Conservation (phyloP, 345 rosid species). For the Reutealis trisperma region DNA sequence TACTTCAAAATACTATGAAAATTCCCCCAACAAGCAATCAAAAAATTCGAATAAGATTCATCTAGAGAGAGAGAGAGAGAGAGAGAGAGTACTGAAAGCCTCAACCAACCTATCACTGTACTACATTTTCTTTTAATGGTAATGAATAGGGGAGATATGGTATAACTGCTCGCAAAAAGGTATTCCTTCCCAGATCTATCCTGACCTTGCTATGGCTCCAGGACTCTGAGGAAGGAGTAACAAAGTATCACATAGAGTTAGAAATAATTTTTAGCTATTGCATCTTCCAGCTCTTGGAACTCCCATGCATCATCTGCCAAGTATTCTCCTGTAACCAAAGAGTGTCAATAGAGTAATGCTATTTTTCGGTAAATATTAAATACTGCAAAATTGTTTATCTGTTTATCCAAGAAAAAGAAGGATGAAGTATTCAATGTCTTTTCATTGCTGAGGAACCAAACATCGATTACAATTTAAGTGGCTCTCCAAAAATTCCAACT, state of each 20-base stretch:
- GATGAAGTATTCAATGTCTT: neutral
- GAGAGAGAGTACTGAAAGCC: neutral
- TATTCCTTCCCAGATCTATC: neutral
- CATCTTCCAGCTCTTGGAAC: slow-evolving; percentile 79
- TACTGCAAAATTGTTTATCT: neutral
- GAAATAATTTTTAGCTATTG: slow-evolving; percentile 67
- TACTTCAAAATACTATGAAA: neutral
- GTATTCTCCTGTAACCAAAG: slow-evolving; percentile 59
- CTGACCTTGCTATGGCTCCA: neutral
- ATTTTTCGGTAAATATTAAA: neutral
- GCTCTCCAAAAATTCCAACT: too few relatives aligned
- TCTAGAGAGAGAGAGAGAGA: neutral
- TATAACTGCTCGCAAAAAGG: neutral
- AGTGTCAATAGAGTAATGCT: neutral
- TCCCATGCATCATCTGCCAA: slow-evolving; percentile 87
- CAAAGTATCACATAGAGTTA: slow-evolving; percentile 19
- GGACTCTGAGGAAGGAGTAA: neutral
- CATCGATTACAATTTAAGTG: too few relatives aligned
- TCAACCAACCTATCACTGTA: neutral
- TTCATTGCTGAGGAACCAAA: neutral
- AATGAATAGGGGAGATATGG: neutral
- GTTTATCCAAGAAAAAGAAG: neutral
- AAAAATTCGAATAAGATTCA: too few relatives aligned
- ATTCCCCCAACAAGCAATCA: neutral
- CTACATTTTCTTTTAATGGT: neutral